Percentiles rank a stretch among this genome's conserved stretches.
Conservation (phyloP, 495 filamentous ascomycete species). For the Emericellopsis terricola region DNA sequence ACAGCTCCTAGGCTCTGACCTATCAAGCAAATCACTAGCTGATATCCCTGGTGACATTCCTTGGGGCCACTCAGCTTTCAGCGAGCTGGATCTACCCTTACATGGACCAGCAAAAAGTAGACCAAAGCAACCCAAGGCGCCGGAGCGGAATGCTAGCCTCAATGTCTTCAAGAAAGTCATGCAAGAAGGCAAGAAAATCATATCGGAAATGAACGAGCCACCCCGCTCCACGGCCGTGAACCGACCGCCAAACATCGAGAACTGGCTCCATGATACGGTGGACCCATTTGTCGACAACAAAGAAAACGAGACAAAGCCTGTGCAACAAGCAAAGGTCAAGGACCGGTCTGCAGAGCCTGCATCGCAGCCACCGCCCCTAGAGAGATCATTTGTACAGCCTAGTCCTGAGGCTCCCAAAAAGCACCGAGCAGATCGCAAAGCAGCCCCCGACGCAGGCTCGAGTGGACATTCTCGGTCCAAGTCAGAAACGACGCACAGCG, state of each 20-base stretch:
- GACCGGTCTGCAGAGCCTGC: no score
- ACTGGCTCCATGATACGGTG: slow-evolving; percentile 54
- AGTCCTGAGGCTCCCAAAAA: no score
- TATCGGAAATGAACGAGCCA: slow-evolving; percentile 31
- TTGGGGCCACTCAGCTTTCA: slow-evolving; percentile 39
- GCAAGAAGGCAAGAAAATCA: slow-evolving; percentile 33
- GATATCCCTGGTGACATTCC: slow-evolving; percentile 39
- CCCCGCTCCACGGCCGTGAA: slow-evolving; percentile 24
- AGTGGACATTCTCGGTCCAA: slow-evolving; percentile 4
- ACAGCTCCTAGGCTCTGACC: slow-evolving; percentile 9
- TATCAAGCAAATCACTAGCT: slow-evolving; percentile 24
- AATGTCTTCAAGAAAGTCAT: slow-evolving; percentile 37
- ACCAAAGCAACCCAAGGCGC: slow-evolving; percentile 22
- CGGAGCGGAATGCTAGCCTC: slow-evolving; percentile 22
- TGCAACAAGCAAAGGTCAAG: background rate
- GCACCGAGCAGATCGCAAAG: no score
- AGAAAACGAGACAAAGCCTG: slow-evolving; percentile 10
- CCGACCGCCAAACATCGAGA: slow-evolving; percentile 46
- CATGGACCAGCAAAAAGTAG: slow-evolving; percentile 21
- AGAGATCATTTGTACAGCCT: no score
- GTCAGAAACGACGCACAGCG: slow-evolving; percentile 4
- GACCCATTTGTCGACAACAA: slow-evolving; percentile 53
- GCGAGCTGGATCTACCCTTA: slow-evolving; percentile 30
- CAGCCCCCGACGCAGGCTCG: background rate
- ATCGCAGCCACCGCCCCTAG: no score